A percentile compares a stretch with the other conserved stretches of the same genome.
Evolutionary conservation across 1,284 basidiomycete species (phyloP).

Genomic region (Rhodotorula mucilaginosa): DNA sequence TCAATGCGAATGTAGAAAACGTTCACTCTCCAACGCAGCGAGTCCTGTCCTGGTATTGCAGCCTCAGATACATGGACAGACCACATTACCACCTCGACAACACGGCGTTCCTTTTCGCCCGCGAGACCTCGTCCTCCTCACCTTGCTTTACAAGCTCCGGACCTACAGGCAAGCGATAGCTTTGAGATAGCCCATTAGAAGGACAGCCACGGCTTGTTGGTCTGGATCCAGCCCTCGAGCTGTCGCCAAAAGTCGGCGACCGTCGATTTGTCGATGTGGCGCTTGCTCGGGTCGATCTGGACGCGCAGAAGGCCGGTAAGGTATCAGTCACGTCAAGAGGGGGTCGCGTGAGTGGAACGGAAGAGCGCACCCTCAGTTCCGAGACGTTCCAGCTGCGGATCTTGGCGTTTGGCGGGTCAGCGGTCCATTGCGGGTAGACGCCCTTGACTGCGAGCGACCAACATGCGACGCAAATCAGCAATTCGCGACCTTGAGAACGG

Average conservation of each 20-base stretch:
- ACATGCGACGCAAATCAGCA: neutral
- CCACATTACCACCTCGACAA: no score
- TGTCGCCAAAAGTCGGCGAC: conserved; percentile 94
- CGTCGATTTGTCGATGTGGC: conserved; percentile 92
- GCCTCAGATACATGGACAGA: no score
- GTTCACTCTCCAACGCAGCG: no score
- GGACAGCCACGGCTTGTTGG: conserved; percentile 69
- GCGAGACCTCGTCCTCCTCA: no score
- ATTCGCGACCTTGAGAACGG: conserved; percentile 1
- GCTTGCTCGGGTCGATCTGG: conserved; percentile 80
- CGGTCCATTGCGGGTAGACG: conserved; percentile 86
- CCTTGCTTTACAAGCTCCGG: no score
- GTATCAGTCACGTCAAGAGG: neutral
- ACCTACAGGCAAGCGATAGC: no score
- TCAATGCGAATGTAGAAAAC: no score
- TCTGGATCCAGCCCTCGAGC: conserved; percentile 76
- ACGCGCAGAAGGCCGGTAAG: neutral
- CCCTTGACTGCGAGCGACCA: conserved; percentile 69
- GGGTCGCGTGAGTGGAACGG: no score
- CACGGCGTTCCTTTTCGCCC: no score
- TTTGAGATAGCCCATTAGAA: neutral
- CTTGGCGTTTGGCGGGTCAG: conserved; percentile 80
- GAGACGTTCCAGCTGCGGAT: conserved; percentile 97
- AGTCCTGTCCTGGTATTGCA: no score
- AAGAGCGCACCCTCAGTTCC: conserved; percentile 71